Percentiles rank a stretch among this genome's conserved stretches.
Evolutionary conservation across 169 alveolate species (phyloP).

Genomic region (Plasmodium fragile): DNA sequence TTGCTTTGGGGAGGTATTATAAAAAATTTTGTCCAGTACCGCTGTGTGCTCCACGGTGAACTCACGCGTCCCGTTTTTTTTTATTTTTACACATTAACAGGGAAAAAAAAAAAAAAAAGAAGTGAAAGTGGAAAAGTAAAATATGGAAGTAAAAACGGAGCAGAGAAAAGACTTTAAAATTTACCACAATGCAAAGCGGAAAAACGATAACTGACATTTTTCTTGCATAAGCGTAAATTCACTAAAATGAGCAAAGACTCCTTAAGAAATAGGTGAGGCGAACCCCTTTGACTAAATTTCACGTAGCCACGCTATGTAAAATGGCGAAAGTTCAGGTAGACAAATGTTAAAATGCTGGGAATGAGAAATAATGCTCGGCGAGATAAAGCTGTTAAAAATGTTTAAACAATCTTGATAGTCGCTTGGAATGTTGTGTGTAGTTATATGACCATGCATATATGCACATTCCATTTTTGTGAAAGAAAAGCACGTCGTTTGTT

Average conservation of each 20-base stretch:
- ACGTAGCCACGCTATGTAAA: background rate
- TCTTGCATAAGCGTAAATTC: background rate
- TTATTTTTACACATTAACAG: conserved; percentile 2
- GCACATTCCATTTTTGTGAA: background rate
- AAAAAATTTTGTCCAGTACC: background rate
- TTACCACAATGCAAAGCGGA: background rate
- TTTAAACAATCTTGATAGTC: background rate
- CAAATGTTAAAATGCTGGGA: background rate
- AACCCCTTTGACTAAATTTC: background rate
- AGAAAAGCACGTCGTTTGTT: background rate
- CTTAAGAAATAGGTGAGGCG: background rate
- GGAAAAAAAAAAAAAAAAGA: background rate
- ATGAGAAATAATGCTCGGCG: background rate
- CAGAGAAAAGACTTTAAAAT: background rate
- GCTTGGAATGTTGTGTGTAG: background rate
- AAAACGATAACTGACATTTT: background rate
- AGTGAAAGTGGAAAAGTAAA: background rate
- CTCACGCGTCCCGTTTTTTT: background rate
- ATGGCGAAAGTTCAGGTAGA: background rate
- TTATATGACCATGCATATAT: background rate
- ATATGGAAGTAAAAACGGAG: background rate
- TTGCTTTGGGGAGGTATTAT: background rate
- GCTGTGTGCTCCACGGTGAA: background rate
- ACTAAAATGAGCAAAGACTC: background rate
- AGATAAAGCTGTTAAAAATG: background rate